Base-by-base conservation (phyloP, 2,329 filamentous ascomycete genomes). In the Neophaeococcomyces aloes region DNA sequence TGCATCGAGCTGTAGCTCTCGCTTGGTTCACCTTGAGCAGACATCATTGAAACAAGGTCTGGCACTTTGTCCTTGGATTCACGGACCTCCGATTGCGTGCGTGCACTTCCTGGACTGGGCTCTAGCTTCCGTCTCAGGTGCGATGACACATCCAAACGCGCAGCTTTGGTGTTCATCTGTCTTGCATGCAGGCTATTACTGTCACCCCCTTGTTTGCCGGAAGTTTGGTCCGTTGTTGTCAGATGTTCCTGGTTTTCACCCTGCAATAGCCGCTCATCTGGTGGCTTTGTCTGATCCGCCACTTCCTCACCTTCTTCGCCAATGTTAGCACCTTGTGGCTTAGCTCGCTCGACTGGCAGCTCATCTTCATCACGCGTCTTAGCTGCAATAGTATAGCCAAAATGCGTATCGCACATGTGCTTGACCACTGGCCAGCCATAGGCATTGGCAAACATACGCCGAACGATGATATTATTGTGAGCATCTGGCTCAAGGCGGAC, bases 391-490 rank as follows among this genome's bases (percentile, higher is more conserved):
- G 78, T 79, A 58, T 93, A 83, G 42, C 79, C 83, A 60, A 98
- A 98, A 65, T 98, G 91, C 0, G 86, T 87, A 56, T 96, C 88
- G 41, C 91, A 89, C 15, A 96, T 67, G 64, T 98, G 91, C 64
- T 95, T 88, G 38, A 96, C 71, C 1, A 98, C 91, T 0, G 91
- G 91, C 91, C 91, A 98, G 2, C 91, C 91, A 56, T 94, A 94
- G 0, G 91, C 91, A 58, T 98, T 98, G 45, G 87, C 82, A 61
- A 98, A 98, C 81, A 87, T 94, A 44, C 91, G 81, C 13, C 91
- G 82, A 18, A 98, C 91, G 48, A 96, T 83, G 53, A 98, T 94
- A 62, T 98, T 98, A 65, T 98, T 98, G 67, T 98, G 91, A 0
- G 91, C 91, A 63, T 98, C 91, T 0, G 91, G 91, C 60, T 98